Base-by-base conservation (phyloP, 164 flowering plant species). In the Hamamelis virginiana region DNA sequence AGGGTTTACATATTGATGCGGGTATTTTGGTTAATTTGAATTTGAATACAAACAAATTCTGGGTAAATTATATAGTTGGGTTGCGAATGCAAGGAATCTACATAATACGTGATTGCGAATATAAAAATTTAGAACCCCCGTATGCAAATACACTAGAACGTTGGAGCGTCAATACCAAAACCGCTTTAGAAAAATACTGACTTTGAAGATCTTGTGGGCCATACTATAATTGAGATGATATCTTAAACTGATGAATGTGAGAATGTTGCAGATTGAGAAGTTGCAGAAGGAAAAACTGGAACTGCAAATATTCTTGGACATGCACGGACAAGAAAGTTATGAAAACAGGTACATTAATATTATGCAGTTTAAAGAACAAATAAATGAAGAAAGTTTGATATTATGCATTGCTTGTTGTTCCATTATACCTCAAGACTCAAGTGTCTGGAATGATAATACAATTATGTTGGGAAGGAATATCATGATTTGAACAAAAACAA, bases 261-360 rank as follows among this genome's bases (percentile, higher is more conserved):
- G 26, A 2, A 56, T 76, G 26, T 75, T 81, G 76, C 94, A 92
- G 99, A 81, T 84, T 77, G 97, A 91, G 82, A 85, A 72, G 63
- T 68, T 88, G 79, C 87, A 86, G 81, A 90, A 84, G 83, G 92
- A 89, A 72, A 89, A 82, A 73, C 74, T 80, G 66, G 97, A 92
- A 76, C 72, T 83, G 64, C 85, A 90, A 69, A 77, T 86, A 65
- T 79, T 86, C 61, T 62, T 91, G 82, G 96, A 92, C 63, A 89
- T 95, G 96, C 81, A 86, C 80, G 90, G 86, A 63, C 91, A 87
- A 65, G 92, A 85, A 70, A 82, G 81, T 38, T 80, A 72, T 78
- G 98, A 87, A 62, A 82, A 77, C 64, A 92, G 97, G 98, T 88
- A 86, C 45, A 53, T 62, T 47, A 16, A 28, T 72, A 22, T 50